Conservation (phyloP, 441 rosid species). For the Syzygium malaccense region DNA sequence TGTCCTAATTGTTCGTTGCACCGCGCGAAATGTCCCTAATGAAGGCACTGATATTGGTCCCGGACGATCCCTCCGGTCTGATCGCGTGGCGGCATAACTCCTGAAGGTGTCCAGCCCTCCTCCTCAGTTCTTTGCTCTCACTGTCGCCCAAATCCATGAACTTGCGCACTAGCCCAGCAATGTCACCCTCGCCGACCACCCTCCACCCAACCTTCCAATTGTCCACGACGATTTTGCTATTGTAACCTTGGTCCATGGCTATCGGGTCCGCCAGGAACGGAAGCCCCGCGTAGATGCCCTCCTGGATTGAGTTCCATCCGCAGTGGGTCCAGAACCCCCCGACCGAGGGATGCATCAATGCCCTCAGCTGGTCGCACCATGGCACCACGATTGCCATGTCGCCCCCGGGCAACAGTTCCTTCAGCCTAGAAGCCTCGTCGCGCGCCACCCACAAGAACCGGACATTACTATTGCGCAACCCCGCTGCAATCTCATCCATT, state of each 20-base stretch:
- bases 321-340: background rate
- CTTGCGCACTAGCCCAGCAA: background rate
- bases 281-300: background rate
- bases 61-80: background rate
- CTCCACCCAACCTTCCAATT: background rate
- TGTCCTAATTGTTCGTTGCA: background rate
- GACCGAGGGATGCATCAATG: background rate
- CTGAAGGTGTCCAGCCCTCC: background rate
- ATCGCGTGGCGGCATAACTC: background rate
- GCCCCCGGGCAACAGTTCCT: background rate
- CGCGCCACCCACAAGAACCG: constrained; percentile 4
- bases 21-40: background rate
- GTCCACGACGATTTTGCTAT: background rate
- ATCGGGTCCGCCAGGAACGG: background rate
- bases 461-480: background rate
- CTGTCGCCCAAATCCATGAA: background rate
- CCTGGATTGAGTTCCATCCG: background rate
- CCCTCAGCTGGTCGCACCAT: background rate
- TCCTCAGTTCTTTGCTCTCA: background rate
- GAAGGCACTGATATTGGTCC: background rate
- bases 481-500: background rate
- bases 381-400: background rate
- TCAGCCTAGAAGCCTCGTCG: background rate
- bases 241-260: background rate
- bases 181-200: background rate